phyloP scores from a whole-genome alignment of 495 filamentous ascomycete genomes.

The Stereocaulon alpinum region DNA sequence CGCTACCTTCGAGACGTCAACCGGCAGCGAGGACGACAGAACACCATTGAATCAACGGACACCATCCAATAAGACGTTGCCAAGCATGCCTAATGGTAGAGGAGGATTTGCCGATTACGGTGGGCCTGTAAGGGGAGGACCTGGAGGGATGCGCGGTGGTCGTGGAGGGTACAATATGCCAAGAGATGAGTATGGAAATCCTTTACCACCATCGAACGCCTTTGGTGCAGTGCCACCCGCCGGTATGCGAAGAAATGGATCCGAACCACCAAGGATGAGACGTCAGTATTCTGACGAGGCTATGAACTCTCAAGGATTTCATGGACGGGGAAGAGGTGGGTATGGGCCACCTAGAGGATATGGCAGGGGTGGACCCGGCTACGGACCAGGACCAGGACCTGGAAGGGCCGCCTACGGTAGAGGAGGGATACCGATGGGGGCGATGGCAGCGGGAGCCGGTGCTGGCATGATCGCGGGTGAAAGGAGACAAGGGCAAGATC shows the following conservation, averaged over 20 bases:
- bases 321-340: constrained; percentile 44
- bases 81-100: constrained; percentile 22
- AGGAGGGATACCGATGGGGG: constrained; percentile 26
- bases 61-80: constrained; percentile 25
- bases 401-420: constrained; percentile 27
- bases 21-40: constrained; percentile 58
- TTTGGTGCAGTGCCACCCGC: constrained; percentile 30
- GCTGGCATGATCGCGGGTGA: constrained; percentile 26
- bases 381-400: constrained; percentile 22
- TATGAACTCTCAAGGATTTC: constrained; percentile 46
- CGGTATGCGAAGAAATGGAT: constrained; percentile 32
- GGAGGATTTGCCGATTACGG: constrained; percentile 17
- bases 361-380: constrained; percentile 35
- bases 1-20: constrained; percentile 63
- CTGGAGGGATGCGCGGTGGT: constrained; percentile 21
- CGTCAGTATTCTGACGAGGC: constrained; percentile 52
- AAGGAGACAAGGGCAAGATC: constrained; percentile 30
- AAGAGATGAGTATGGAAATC: constrained; percentile 63
- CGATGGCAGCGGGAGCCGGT: constrained; percentile 22
- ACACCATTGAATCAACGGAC: constrained; percentile 68
- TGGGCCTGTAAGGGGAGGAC: constrained; percentile 18
- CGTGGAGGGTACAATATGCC: constrained; percentile 30
- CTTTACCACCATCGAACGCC: constrained; percentile 38
- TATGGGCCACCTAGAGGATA: constrained; percentile 49
- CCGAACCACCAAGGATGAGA: constrained; percentile 41